Conservation (phyloP, 2,329 filamentous ascomycete genomes). For the Penicillium sp. region DNA sequence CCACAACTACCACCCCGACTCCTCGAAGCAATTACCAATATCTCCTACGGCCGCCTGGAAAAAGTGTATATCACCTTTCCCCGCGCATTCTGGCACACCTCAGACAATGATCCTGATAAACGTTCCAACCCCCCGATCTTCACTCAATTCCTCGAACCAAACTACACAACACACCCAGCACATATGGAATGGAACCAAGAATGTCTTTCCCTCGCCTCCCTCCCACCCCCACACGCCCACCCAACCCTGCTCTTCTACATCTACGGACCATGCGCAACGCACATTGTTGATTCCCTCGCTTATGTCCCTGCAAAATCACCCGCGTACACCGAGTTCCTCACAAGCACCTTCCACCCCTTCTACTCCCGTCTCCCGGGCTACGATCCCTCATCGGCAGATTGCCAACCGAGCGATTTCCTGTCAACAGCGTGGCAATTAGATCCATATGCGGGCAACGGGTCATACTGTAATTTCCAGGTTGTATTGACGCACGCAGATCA, state of each 20-base stretch:
- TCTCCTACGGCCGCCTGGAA: slow-evolving; percentile 45
- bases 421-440: slow-evolving; percentile 75
- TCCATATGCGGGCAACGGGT: slow-evolving; percentile 71
- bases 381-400: slow-evolving; percentile 47
- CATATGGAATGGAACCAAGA: slow-evolving; percentile 66
- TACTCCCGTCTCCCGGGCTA: slow-evolving; percentile 70
- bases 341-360: slow-evolving; percentile 69
- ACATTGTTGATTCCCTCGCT: slow-evolving; percentile 36
- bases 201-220: slow-evolving; percentile 66
- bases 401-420: slow-evolving; percentile 57
- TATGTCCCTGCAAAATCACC: slow-evolving; percentile 35
- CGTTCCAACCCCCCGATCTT: slow-evolving; percentile 53
- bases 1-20: slow-evolving; percentile 43
- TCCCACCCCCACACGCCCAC: slow-evolving; percentile 56
- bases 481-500: slow-evolving; percentile 64
- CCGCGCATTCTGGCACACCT: slow-evolving; percentile 65
- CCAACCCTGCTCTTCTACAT: slow-evolving; percentile 76
- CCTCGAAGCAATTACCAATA: slow-evolving; percentile 42
- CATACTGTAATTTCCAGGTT: slow-evolving; percentile 79
- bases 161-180: slow-evolving; percentile 59
- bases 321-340: slow-evolving; percentile 51
- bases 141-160: slow-evolving; percentile 67
- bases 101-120: neutral
- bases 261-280: slow-evolving; percentile 40
- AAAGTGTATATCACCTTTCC: slow-evolving; percentile 62